Conservation (phyloP, 2,329 filamentous ascomycete genomes). For the Shiraia sp. region DNA sequence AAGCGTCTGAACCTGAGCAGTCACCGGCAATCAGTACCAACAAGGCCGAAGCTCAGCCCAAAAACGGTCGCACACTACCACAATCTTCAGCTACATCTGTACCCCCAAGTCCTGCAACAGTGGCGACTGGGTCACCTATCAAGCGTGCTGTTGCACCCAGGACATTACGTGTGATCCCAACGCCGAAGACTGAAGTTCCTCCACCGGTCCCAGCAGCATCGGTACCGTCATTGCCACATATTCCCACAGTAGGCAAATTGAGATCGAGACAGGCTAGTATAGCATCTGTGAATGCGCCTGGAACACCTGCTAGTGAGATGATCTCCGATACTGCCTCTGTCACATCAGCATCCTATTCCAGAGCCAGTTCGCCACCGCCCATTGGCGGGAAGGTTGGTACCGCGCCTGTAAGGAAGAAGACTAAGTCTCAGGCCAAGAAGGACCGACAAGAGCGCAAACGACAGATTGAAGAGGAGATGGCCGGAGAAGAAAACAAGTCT, state of each 20-base stretch:
- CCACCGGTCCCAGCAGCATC: conserved; percentile 44
- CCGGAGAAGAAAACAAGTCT: conserved; percentile 46
- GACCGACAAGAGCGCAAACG: conserved; percentile 66
- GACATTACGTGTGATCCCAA: conserved; percentile 71
- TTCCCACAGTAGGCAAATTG: conserved; percentile 46
- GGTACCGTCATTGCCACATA: conserved; percentile 33
- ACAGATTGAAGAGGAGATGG: conserved; percentile 65
- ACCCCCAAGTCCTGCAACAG: conserved; percentile 58
- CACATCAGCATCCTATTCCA: conserved; percentile 71
- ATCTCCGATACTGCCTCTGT: conserved; percentile 78
- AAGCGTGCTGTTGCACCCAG: conserved; percentile 56
- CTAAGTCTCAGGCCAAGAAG: conserved; percentile 80
- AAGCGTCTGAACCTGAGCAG: conserved; percentile 23
- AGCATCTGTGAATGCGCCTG: conserved; percentile 66
- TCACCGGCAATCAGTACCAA: conserved; percentile 12
- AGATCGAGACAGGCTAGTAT: conserved; percentile 58
- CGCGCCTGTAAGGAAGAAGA: conserved; percentile 69
- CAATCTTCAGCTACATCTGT: conserved; percentile 54
- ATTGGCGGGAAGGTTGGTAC: conserved; percentile 66
- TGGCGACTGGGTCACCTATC: conserved; percentile 49
- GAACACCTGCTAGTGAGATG: conserved; percentile 73
- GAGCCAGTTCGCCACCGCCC: conserved; percentile 69
- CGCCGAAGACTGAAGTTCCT: conserved; percentile 64
- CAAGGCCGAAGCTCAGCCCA: conserved; percentile 30
- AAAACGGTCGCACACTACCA: conserved; percentile 28